A percentile compares a stretch with the other conserved stretches of the same genome.
Conservation (phyloP, 352 stramenopile genomes). For the Globisporangium sylvaticum region DNA sequence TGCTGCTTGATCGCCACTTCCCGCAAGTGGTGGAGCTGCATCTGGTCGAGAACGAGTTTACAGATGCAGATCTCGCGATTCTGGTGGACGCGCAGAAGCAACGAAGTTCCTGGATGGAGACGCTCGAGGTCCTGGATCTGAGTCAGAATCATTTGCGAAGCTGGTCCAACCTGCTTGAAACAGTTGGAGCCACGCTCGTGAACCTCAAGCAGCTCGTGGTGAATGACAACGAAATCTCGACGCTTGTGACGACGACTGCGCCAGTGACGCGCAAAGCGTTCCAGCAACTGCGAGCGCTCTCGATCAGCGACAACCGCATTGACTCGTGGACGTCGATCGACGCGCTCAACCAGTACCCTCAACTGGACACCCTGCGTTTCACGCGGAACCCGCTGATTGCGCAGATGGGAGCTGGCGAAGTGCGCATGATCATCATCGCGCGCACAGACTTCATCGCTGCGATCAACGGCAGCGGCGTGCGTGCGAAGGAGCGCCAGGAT, state of each 20-base stretch:
- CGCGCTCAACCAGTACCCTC: conserved; percentile 54
- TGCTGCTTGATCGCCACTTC: conserved; percentile 48
- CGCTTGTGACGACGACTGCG: conserved; percentile 25
- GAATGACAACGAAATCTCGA: conserved; percentile 54
- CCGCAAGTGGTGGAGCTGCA: conserved; percentile 53
- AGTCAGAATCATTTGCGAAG: conserved; percentile 51
- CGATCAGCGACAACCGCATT: conserved; percentile 61
- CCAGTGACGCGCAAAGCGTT: conserved; percentile 17
- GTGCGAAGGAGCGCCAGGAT: conserved; percentile 58
- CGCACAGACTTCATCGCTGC: conserved; percentile 40
- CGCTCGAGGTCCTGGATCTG: conserved; percentile 54
- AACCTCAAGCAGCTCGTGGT: conserved; percentile 63
- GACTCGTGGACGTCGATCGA: conserved; percentile 77
- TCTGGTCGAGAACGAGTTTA: conserved; percentile 50
- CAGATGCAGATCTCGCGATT: conserved; percentile 34
- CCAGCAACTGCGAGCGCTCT: conserved; percentile 49
- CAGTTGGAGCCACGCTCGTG: conserved; percentile 29
- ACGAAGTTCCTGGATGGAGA: conserved; percentile 21
- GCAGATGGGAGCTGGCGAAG: conserved; percentile 61
- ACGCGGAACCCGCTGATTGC: conserved; percentile 61
- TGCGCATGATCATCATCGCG: conserved; percentile 67
- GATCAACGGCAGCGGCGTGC: conserved; percentile 69
- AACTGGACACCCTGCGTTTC: conserved; percentile 59
- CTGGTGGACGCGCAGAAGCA: conserved; percentile 3
- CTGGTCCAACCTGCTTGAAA: conserved; percentile 43